Percentiles rank a stretch among this genome's conserved stretches.
These are phyloP conservation scores for Paraphaeosphaeria sporulosa DNA, from an alignment of 2,329 filamentous ascomycete species.

Conservation along the genomic window DNA sequence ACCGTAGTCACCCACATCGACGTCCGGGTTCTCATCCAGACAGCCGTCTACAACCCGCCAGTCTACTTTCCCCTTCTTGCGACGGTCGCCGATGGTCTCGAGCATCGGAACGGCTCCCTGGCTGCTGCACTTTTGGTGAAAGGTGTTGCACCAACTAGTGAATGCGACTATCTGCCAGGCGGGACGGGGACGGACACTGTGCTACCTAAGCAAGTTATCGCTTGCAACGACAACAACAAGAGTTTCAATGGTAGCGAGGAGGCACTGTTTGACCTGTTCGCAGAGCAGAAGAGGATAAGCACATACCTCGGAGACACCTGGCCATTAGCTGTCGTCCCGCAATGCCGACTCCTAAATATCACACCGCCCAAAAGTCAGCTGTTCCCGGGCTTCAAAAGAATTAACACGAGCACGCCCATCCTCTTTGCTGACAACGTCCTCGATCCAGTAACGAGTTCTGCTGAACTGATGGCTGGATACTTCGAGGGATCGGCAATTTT, in stretches of 20 bases:
- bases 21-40: background rate
- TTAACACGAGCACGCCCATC: slow-evolving; percentile 48
- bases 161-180: slow-evolving; percentile 4
- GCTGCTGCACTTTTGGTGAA: background rate
- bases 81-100: background rate
- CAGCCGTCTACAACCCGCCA: slow-evolving; percentile 7
- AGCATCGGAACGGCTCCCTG: slow-evolving; percentile 9
- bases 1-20: slow-evolving; percentile 8
- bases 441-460: slow-evolving; percentile 62
- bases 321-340: slow-evolving; percentile 3
- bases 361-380: slow-evolving; percentile 19
- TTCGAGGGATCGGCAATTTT: slow-evolving; percentile 54
- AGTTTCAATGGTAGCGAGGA: slow-evolving; percentile 15
- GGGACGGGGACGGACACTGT: background rate
- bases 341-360: slow-evolving; percentile 19
- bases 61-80: slow-evolving; percentile 5
- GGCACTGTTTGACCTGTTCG: slow-evolving; percentile 7
- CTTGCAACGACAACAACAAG: slow-evolving; percentile 21
- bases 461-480: slow-evolving; percentile 39
- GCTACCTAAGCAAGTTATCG: slow-evolving; percentile 16
- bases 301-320: slow-evolving; percentile 17
- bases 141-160: slow-evolving; percentile 7
- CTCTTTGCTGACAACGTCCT: slow-evolving; percentile 60
- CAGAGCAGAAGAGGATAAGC: slow-evolving; percentile 5
- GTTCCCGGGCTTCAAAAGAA: slow-evolving; percentile 14